Percentiles rank a stretch among this genome's conserved stretches.
These are phyloP conservation scores for Anisogramma anomala DNA, from an alignment of 2,329 filamentous ascomycete genomes.

Conservation along the genomic window DNA sequence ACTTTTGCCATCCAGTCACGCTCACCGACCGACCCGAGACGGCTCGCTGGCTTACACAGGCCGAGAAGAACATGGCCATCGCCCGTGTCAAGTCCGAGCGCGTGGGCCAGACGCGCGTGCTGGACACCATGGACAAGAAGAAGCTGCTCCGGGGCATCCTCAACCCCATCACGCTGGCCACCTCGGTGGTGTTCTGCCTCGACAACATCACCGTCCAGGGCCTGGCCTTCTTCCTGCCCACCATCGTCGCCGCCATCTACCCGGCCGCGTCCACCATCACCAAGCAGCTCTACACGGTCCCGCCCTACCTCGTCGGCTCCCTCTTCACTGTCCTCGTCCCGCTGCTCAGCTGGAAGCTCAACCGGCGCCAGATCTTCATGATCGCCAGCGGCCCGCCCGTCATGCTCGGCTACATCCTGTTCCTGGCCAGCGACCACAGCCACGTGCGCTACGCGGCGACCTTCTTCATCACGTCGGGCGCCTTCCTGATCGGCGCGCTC, in stretches of 20 bases:
- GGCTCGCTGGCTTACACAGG: slow-evolving; percentile 51
- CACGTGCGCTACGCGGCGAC: slow-evolving; percentile 56
- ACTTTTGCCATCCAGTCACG: too few species aligned
- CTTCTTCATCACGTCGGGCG: slow-evolving; percentile 55
- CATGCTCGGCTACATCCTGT: slow-evolving; percentile 61
- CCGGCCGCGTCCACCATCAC: slow-evolving; percentile 42
- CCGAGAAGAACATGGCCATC: slow-evolving; percentile 55
- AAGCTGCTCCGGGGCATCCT: slow-evolving; percentile 53
- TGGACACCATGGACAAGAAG: slow-evolving; percentile 48
- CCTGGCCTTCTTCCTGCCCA: slow-evolving; percentile 57
- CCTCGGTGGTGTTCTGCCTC: slow-evolving; percentile 48
- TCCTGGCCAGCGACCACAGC: slow-evolving; percentile 42
- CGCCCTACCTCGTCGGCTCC: slow-evolving; percentile 57
- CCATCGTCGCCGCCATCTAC: slow-evolving; percentile 59
- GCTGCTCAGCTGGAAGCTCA: slow-evolving; percentile 47
- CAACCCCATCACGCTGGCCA: slow-evolving; percentile 48
- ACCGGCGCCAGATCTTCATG: slow-evolving; percentile 50
- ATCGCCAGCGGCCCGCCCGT: slow-evolving; percentile 48
- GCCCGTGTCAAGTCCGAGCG: slow-evolving; percentile 59
- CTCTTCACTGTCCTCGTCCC: slow-evolving; percentile 55
- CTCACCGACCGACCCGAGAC: slow-evolving; percentile 59
- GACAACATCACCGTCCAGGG: slow-evolving; percentile 63
- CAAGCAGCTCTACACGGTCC: slow-evolving; percentile 60
- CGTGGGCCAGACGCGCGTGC: slow-evolving; percentile 47
- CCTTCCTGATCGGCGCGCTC: slow-evolving; percentile 52